Evolutionary conservation across 2,329 filamentous ascomycete genomes (phyloP).

Genomic region (Pseudopyricularia javanii): DNA sequence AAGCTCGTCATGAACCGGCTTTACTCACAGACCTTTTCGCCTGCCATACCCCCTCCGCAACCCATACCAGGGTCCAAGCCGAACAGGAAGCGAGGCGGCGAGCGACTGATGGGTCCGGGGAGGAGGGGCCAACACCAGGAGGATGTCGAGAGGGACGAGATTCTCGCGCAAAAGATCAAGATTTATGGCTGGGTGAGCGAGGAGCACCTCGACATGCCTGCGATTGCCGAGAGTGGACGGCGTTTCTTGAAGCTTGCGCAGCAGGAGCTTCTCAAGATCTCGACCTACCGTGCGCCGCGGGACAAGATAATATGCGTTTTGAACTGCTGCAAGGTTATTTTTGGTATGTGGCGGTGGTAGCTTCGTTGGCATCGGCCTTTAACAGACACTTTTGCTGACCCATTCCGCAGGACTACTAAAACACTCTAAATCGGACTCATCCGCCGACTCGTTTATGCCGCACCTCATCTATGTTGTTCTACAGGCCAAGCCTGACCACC

Average conservation of each 20-base stretch:
- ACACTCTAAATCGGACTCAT: conserved; percentile 86
- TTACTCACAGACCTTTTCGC: conserved; percentile 92
- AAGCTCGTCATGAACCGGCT: conserved; percentile 98
- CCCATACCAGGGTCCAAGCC: conserved; percentile 57
- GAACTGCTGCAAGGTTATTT: conserved; percentile 99
- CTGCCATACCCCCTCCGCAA: conserved; percentile 74
- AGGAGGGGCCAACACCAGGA: conserved; percentile 92
- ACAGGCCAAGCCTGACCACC: conserved; percentile 84
- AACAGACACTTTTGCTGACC: not conserved
- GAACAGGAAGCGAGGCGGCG: conserved; percentile 49
- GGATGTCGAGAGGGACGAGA: conserved; percentile 89
- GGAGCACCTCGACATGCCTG: conserved; percentile 83
- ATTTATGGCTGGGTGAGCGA: conserved; percentile 95
- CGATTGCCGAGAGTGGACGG: conserved; percentile 72
- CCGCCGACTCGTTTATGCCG: conserved; percentile 91
- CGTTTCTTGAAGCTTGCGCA: conserved; percentile 84
- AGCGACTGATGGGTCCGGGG: conserved; percentile 65
- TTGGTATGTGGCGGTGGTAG: conserved; percentile 44
- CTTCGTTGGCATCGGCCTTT: not conserved
- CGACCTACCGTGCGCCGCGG: conserved; percentile 87
- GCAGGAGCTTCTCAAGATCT: conserved; percentile 92
- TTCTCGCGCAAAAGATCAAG: conserved; percentile 90
- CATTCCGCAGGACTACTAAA: conserved; percentile 60
- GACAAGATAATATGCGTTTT: conserved; percentile 98
- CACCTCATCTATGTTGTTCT: conserved; percentile 92